Base-by-base conservation (phyloP, 371 early-diverging fungal species). In the Mucor ambiguus region DNA sequence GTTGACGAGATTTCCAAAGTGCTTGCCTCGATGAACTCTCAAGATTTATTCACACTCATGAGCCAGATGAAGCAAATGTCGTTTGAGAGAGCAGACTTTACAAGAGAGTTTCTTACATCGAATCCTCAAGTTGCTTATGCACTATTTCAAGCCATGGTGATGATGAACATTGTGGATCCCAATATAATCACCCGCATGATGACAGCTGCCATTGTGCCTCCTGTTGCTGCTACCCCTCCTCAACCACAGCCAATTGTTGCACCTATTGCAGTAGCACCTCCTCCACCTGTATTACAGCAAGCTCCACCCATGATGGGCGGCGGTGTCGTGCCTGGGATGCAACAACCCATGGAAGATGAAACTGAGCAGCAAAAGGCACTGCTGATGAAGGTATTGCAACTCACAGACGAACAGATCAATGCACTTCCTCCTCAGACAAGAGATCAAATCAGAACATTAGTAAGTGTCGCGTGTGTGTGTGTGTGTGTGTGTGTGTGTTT, bases 111-210 rank as follows among this genome's bases (percentile, higher is more conserved):
- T 37, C 73, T 96, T 37, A 72, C 77, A 16, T 69, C 84, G 26
- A 93, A 95, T 68, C 97, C 96, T 37, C 94, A 92, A 65, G 82
- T 95, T 2, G 85, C 93, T 18, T 95, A 94, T 78, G 94, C 94
- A 4, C 75, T 96, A 29, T 93, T 95, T 72, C 95, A 95, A 70
- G 89, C 91, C 10, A 84, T 96, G 81, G 65, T 93, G 9, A 87
- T 90, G 74, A 88, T 93, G 89, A 91, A 92, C 60, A 78, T 95
- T 35, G 90, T 96, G 20, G 95, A 95, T 73, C 87, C 87, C n/a
- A 80, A 78, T 32, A 81, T 89, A 30, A 77, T 93, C 60, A 91
- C 92, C 68, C 71, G 78, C 43, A 81, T 84, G 24, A 77, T 79
- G 68, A 75, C 78, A 69, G 14, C 68, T 62, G 60, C 70, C 66